Conservation (phyloP, 2,329 filamentous ascomycete species). For the Colletotrichum sp. region DNA sequence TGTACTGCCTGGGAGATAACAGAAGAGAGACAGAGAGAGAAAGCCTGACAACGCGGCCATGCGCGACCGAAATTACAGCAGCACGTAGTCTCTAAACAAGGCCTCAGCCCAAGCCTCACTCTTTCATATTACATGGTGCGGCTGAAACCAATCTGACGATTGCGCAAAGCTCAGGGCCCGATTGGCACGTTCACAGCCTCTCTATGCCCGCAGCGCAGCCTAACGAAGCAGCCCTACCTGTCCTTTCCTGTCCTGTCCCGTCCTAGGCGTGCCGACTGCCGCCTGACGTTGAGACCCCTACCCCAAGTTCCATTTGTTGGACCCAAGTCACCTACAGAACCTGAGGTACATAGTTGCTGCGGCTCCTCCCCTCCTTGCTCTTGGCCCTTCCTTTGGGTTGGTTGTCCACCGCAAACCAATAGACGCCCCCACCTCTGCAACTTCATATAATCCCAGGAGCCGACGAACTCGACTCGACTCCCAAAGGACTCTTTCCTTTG, state of each 20-base stretch:
- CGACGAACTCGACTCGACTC: background rate
- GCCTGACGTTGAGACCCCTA: conserved; percentile 13
- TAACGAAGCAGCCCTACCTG: conserved; percentile 10
- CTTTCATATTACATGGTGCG: background rate
- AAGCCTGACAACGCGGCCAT: background rate
- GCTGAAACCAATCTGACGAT: conserved; percentile 8
- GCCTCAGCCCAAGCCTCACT: background rate
- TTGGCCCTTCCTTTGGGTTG: background rate
- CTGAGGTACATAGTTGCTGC: conserved; percentile 6
- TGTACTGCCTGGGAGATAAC: background rate
- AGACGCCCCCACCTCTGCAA: conserved; percentile 7
- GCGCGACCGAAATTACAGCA: background rate
- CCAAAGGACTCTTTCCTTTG: background rate
- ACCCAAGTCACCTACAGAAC: background rate
- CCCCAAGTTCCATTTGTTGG: background rate
- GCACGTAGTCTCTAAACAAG: background rate
- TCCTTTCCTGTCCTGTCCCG: background rate
- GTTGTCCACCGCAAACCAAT: background rate
- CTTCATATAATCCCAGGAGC: conserved; percentile 15
- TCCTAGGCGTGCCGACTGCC: conserved; percentile 15
- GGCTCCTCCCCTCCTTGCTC: background rate
- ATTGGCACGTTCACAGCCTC: conserved; percentile 10
- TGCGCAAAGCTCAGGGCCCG: background rate
- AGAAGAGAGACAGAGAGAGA: background rate
- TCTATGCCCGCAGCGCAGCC: background rate